Evolutionary conservation across 179 eudicot species (phyloP), one percentile per base, ranked within the genome.

Genomic region (Amaranthus tricolor): DNA sequence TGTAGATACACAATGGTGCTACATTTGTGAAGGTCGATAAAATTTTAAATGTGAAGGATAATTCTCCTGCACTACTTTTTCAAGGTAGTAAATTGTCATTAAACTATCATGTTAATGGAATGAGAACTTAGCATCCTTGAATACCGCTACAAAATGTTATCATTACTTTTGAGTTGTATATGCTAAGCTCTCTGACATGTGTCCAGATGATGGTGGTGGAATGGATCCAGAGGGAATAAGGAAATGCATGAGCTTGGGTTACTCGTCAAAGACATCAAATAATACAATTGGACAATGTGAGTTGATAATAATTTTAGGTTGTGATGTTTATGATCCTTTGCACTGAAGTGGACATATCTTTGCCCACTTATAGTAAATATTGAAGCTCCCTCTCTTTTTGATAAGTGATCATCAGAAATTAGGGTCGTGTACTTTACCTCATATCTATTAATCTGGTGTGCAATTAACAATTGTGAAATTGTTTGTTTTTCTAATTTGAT

Each of bases 191-290:
- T 77, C 51, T 62, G 57, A 67, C 7, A 80, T 72, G 68, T 73
- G 12, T 73, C 72, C 85, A 95, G 99, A 95, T 84, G 96, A 95
- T 82, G 99, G 99, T 43, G 97, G 99, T 21, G 99, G 99, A 75
- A 95, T 95, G 99, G 88, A 92, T 86, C 96, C 97, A 44, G 97
- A 90, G 19, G 72, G 88, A 76, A 79, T 95, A 56, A 86, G 97
- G 74, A 92, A 90, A 83, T 95, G 99, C 83, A 95, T 95, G 97
- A 92, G 99, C 87, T 84, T 95, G 86, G 99, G 99, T 49, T 95
- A 95, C 84, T 95, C 99, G 19, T 89, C 97, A 67, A 95, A 95
- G 87, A 90, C 81, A 77, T 66, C 93, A 70, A 92, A 90, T 76
- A 85, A 85, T 68, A 95, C 97, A 43, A 95, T 95, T 66, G 99